Evolutionary conservation across 2,329 filamentous ascomycete genomes (phyloP).

Genomic region (Cytospora piceicola): DNA sequence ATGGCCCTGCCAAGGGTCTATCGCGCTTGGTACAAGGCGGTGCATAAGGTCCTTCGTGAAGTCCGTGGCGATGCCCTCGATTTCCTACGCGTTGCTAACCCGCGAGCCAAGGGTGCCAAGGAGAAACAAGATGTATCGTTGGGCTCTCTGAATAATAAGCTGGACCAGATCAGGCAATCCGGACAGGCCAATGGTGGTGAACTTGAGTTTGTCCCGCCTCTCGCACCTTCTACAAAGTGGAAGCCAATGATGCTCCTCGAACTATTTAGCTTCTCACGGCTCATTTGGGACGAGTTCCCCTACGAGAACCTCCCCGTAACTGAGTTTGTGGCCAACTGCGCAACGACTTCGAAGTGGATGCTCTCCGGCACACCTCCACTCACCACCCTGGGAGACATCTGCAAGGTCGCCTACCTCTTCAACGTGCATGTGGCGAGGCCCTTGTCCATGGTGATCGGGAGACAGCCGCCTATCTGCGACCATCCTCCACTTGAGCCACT

Average conservation of each 20-base stretch:
- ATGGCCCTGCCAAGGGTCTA: conserved; percentile 17
- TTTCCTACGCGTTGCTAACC: neutral
- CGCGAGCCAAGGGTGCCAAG: neutral
- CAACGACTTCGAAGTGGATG: conserved; percentile 46
- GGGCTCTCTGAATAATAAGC: neutral
- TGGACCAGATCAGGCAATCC: neutral
- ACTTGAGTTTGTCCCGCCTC: neutral
- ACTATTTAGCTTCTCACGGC: conserved; percentile 43
- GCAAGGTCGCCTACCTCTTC: conserved; percentile 41
- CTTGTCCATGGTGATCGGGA: conserved; percentile 38
- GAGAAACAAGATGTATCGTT: neutral
- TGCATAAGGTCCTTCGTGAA: neutral
- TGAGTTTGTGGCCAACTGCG: conserved; percentile 41
- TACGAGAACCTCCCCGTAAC: conserved; percentile 41
- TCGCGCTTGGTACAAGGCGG: conserved; percentile 27
- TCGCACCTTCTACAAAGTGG: neutral
- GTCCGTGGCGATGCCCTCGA: conserved; percentile 1
- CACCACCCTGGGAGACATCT: conserved; percentile 42
- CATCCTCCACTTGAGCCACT: conserved; percentile 39
- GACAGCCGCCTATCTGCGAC: conserved; percentile 43
- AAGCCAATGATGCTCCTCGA: conserved; percentile 38
- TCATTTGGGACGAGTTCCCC: conserved; percentile 51
- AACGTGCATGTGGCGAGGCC: conserved; percentile 46
- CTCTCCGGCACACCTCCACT: conserved; percentile 49
- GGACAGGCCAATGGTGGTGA: neutral